Percentiles rank a stretch among this genome's conserved stretches.
Conservation (phyloP, 2,329 filamentous ascomycete species). For the Tolypocladium pustulatum region DNA sequence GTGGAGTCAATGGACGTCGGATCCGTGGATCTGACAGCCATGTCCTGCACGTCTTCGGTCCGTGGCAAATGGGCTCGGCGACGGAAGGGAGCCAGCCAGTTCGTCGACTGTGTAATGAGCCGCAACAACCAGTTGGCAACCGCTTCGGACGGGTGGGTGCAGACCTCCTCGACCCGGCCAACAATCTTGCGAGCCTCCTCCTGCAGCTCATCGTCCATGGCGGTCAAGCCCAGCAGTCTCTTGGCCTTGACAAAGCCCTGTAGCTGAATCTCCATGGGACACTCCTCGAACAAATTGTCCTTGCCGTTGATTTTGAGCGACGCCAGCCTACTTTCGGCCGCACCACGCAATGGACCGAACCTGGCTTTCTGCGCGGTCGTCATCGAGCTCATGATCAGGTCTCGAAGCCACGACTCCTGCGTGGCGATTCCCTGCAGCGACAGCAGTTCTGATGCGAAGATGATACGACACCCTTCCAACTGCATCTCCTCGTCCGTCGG, state of each 20-base stretch:
- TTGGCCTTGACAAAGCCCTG: conserved; percentile 42
- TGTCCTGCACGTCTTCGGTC: conserved; percentile 42
- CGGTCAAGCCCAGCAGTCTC: conserved; percentile 43
- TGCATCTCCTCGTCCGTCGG: conserved; percentile 44
- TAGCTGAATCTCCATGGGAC: conserved; percentile 44
- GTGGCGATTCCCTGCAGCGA: conserved; percentile 27
- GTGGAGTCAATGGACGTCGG: conserved; percentile 47
- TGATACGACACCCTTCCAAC: conserved; percentile 47
- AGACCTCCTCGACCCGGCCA: conserved; percentile 43
- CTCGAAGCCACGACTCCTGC: conserved; percentile 44
- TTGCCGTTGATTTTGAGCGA: conserved; percentile 47
- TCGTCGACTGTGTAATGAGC: conserved; percentile 34
- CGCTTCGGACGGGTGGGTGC: conserved; percentile 35
- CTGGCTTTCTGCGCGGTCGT: conserved; percentile 31
- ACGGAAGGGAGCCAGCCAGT: conserved; percentile 47
- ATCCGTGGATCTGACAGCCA: conserved; percentile 38
- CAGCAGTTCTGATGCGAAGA: conserved; percentile 42
- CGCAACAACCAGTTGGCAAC: conserved; percentile 47
- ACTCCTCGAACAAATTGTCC: conserved; percentile 44
- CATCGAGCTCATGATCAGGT: conserved; percentile 42
- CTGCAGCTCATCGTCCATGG: conserved; percentile 50
- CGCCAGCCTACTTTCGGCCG: conserved; percentile 35
- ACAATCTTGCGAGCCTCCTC: conserved; percentile 48
- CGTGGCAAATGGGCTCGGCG: conserved; percentile 46
- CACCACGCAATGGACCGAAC: conserved; percentile 35